phyloP scores from a whole-genome alignment of 2,329 filamentous ascomycete genomes.

The Drechslerella coelobrocha region DNA sequence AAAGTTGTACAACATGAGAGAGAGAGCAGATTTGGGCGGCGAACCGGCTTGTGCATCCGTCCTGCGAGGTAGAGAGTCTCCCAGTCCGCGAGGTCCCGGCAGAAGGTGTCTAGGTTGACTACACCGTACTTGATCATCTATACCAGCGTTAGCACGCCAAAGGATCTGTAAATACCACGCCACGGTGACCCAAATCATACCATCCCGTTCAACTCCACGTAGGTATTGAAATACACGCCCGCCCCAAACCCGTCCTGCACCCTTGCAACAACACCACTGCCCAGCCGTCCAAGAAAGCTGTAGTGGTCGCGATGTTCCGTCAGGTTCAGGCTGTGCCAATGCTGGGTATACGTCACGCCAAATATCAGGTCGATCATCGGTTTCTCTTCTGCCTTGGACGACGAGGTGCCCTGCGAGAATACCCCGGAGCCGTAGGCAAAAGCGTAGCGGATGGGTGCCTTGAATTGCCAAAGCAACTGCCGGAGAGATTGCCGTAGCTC shows the following conservation, averaged over 20 bases:
- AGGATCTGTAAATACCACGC: not conserved
- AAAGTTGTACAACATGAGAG: not conserved
- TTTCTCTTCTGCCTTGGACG: constrained; percentile 53
- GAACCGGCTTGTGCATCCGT: constrained; percentile 85
- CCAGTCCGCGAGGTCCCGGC: constrained; percentile 86
- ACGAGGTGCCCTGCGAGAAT: constrained; percentile 73
- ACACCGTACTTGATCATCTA: constrained; percentile 94
- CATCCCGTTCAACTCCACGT: constrained; percentile 90
- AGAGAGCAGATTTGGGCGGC: not conserved
- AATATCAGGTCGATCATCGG: constrained; percentile 97
- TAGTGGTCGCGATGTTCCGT: constrained; percentile 90
- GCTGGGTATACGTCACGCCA: constrained; percentile 89
- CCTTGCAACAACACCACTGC: constrained; percentile 81
- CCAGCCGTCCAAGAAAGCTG: constrained; percentile 80
- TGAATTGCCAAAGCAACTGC: constrained; percentile 87
- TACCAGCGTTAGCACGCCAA: not conserved
- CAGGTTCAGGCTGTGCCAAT: constrained; percentile 95
- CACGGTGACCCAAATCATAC: constrained; percentile 23
- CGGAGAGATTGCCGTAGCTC: constrained; percentile 92
- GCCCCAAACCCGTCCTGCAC: constrained; percentile 89
- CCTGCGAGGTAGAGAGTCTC: constrained; percentile 95
- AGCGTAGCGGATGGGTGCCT: constrained; percentile 91
- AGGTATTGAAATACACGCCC: constrained; percentile 97
- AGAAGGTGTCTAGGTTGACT: constrained; percentile 89
- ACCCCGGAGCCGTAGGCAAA: constrained; percentile 98